Percentiles rank a stretch among this genome's conserved stretches.
Conservation (phyloP, 495 filamentous ascomycete species). For the Pseudoneurospora amorphoporcata region DNA sequence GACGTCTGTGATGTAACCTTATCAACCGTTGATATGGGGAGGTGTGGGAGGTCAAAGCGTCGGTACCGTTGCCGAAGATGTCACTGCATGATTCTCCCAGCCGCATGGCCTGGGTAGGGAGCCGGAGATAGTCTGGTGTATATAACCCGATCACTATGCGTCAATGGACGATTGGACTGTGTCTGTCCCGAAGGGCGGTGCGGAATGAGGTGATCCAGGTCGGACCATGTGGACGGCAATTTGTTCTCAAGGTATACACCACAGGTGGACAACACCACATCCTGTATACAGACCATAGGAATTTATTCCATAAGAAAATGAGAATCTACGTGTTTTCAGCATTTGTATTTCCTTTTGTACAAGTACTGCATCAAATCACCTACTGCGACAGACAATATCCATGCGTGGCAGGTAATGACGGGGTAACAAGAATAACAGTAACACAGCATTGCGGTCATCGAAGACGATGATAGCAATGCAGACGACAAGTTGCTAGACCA, state of each 20-base stretch:
- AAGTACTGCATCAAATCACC: neutral
- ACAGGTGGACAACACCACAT: neutral
- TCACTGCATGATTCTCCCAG: neutral
- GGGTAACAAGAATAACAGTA: neutral
- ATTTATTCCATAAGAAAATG: neutral
- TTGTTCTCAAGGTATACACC: neutral
- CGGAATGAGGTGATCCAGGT: neutral
- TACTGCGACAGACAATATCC: neutral
- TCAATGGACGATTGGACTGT: neutral
- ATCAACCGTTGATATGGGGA: neutral
- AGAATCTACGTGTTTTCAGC: neutral
- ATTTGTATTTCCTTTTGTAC: neutral
- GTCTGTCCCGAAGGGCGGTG: neutral
- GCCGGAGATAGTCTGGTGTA: neutral
- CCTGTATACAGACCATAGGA: neutral
- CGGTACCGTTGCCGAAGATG: neutral
- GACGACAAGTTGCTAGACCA: neutral
- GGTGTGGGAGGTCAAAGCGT: neutral
- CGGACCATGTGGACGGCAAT: neutral
- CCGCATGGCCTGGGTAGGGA: neutral
- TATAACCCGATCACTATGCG: neutral
- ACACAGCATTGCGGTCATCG: neutral
- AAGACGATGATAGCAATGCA: neutral
- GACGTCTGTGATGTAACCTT: neutral
- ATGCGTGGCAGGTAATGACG: neutral